Base-by-base conservation (phyloP, 805 yeast genomes). In the Wickerhamomyces chambardii region DNA sequence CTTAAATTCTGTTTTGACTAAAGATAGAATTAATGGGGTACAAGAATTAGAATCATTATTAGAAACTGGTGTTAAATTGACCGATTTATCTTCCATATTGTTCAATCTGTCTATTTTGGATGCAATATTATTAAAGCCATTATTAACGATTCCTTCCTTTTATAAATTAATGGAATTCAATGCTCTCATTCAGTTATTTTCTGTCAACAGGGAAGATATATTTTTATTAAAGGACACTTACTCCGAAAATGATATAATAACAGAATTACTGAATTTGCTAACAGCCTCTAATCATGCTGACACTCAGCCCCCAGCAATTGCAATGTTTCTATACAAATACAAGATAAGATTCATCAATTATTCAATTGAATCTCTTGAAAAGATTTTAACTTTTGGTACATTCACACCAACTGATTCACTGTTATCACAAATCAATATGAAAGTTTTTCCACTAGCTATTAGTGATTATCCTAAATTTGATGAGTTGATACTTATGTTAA, bases 111-210 rank as follows among this genome's bases (percentile, higher is more conserved):
- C 56, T 33, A 39, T 53, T 0, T 41, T 47, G 17, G 45, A 47
- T 34, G 56, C 66, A 4, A 25, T 36, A 7, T 42, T 53, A 5
- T 44, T 63, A 31, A 57, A 53, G 32, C 55, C 58, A 5, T 31
- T 63, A 2, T 35, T 62, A 29, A 25, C 44, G 0, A 34, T 48
- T 4, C 38, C 53, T 5, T 25, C 25, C 3, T 62, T 62, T 41
- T 51, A 47, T 29, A 46, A 44, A 11, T 33, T 51, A 8, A 27
- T 60, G 10, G 60, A 61, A 2, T 26, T 53, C 5, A 36, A 39
- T 3, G 39, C 49, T 17, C 36, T 53, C 1, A 37, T 64, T 26
- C 61, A 61, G 37, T 40, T 55, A 7, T 49, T 52, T 19, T 55
- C 66, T 0, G 49, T 61, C 2, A 57, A 48, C 38, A 51, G 55